Conservation (phyloP, 2,329 filamentous ascomycete genomes). For the Verticillium nonalfalfae region DNA sequence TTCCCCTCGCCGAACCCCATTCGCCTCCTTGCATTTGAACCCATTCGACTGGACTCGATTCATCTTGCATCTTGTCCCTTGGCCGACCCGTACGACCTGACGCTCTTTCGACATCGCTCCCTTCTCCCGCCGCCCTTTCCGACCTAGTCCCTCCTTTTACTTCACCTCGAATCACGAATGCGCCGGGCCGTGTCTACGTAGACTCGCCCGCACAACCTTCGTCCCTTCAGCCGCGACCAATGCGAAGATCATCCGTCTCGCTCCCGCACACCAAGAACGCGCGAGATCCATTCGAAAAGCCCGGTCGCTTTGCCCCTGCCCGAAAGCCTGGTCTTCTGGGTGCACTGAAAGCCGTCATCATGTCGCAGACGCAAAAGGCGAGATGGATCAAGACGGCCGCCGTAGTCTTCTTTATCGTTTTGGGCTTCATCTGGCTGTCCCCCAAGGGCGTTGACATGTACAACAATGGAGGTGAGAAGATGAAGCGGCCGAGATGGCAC, state of each 20-base stretch:
- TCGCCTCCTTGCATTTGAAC: background rate
- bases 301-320: slow-evolving; percentile 49
- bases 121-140: slow-evolving; percentile 6
- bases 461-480: slow-evolving; percentile 36
- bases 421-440: slow-evolving; percentile 58
- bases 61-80: background rate
- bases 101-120: slow-evolving; percentile 1
- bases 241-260: slow-evolving; percentile 62
- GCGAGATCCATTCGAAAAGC: slow-evolving; percentile 60
- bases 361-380: slow-evolving; percentile 58
- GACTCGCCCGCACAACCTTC: background rate
- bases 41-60: background rate
- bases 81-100: background rate
- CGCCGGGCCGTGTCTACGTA: slow-evolving; percentile 3
- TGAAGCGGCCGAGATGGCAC: background rate
- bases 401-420: slow-evolving; percentile 52
- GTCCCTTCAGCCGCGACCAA: slow-evolving; percentile 19
- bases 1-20: background rate
- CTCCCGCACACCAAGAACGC: slow-evolving; percentile 54
- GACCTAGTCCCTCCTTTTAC: background rate
- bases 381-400: slow-evolving; percentile 61
- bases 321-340: slow-evolving; percentile 41
- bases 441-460: slow-evolving; percentile 51
- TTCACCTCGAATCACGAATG: slow-evolving; percentile 6
- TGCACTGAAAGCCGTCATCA: slow-evolving; percentile 51